A percentile compares a stretch with the other conserved stretches of the same genome.
Conservation (phyloP, 345 rosid genomes). For the Rhodamnia rubescens region DNA sequence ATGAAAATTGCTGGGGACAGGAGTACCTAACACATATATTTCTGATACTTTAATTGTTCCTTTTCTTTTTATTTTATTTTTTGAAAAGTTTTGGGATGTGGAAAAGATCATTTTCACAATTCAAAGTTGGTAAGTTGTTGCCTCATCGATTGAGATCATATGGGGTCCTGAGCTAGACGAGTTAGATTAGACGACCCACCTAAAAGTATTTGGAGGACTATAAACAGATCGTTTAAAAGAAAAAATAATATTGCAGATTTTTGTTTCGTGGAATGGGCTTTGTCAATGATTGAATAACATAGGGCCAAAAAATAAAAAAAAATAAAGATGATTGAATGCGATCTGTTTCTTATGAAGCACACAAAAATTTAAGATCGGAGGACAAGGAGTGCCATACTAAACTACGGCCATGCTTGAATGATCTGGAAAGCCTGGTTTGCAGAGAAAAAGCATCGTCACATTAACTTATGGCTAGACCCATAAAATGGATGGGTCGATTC, state of each 20-base stretch:
- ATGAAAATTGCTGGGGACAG: not conserved
- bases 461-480: not conserved
- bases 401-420: not conserved
- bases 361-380: not conserved
- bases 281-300: not conserved
- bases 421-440: not conserved
- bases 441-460: not conserved
- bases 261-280: not conserved
- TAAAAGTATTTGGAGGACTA: not conserved
- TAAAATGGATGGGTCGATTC: too few relatives aligned
- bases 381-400: not conserved
- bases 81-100: not conserved
- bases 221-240: too few relatives aligned
- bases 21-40: not conserved
- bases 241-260: not conserved
- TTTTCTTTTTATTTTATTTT: not conserved
- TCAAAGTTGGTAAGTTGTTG: not conserved
- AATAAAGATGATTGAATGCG: not conserved
- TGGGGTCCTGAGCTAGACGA: not conserved
- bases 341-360: not conserved
- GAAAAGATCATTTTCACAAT: not conserved
- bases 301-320: not conserved
- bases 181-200: not conserved
- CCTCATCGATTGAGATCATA: not conserved
- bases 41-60: not conserved